Evolutionary conservation across 345 rosid genomes (phyloP).

Genomic region (Camelina neglecta): DNA sequence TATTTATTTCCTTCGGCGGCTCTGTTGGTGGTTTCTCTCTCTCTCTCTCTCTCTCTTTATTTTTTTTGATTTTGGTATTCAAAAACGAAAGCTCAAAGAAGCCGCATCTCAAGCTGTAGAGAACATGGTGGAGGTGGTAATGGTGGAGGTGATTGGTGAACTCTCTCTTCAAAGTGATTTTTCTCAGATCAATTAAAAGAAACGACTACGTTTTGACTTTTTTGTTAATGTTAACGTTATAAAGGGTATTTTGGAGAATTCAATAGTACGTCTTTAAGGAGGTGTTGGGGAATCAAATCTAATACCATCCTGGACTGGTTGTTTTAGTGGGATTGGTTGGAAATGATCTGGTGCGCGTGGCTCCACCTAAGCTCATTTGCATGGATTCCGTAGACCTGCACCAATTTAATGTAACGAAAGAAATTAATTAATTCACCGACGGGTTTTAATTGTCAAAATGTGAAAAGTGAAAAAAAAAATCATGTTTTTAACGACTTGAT

Average conservation of each 20-base stretch:
- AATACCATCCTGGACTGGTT: slow-evolving; percentile 14
- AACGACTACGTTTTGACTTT: slow-evolving; percentile 38
- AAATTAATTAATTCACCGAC: slow-evolving; percentile 21
- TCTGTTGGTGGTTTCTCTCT: too few species aligned
- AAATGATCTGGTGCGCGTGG: slow-evolving; percentile 34
- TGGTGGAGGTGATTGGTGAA: not conserved
- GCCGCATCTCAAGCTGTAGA: slow-evolving; percentile 28
- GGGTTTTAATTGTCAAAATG: not conserved
- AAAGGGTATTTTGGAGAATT: slow-evolving; percentile 27
- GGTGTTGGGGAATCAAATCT: slow-evolving; percentile 39
- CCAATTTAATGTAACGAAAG: slow-evolving; percentile 8
- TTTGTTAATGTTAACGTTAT: slow-evolving; percentile 35
- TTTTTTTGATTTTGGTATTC: not conserved
- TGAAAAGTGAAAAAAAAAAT: not conserved
- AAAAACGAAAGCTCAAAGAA: slow-evolving; percentile 9
- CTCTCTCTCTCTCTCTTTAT: too few species aligned
- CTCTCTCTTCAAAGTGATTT: not conserved
- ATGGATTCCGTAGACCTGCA: slow-evolving; percentile 20
- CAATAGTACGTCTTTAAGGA: not conserved
- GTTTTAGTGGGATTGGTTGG: slow-evolving; percentile 33
- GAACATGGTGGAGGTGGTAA: slow-evolving; percentile 11
- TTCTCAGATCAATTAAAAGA: slow-evolving; percentile 3
- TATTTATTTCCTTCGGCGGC: too few species aligned
- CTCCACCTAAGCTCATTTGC: slow-evolving; percentile 17
- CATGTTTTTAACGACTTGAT: slow-evolving; percentile 4